phyloP scores from a whole-genome alignment of 352 stramenopile species.

The Pythium pyrilobum region DNA sequence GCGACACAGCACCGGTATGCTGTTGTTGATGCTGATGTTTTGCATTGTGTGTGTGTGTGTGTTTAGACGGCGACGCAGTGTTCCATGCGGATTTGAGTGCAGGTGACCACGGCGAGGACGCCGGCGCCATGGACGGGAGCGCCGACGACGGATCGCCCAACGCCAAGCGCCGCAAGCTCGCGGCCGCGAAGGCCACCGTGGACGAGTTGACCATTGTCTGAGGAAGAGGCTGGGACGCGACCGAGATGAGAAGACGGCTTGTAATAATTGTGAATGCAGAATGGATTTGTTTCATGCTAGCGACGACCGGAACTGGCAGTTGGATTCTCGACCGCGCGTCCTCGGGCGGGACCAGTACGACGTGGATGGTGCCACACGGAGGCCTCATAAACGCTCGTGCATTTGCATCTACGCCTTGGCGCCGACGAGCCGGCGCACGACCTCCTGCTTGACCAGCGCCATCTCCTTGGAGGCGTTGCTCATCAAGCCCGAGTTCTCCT shows the following conservation, averaged over 20 bases:
- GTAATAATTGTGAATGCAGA: background rate
- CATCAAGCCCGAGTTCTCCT: conserved; percentile 95
- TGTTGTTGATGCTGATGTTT: background rate
- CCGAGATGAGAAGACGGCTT: conserved; percentile 2
- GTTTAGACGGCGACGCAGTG: conserved; percentile 17
- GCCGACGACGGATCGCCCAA: conserved; percentile 8
- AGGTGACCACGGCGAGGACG: conserved; percentile 1
- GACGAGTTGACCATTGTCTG: conserved; percentile 3
- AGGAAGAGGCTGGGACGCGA: too few species aligned
- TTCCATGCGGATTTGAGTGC: conserved; percentile 11
- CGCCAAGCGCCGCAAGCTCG: conserved; percentile 16
- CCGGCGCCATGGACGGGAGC: background rate
- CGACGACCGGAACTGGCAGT: too few species aligned
- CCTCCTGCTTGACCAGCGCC: conserved; percentile 57
- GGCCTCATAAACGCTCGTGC: too few species aligned
- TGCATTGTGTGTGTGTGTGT: background rate
- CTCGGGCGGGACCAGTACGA: too few species aligned
- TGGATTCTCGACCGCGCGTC: too few species aligned
- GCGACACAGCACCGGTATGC: too few species aligned
- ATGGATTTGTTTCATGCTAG: conserved; percentile 8
- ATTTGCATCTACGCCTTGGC: conserved; percentile 12
- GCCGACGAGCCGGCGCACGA: conserved; percentile 43
- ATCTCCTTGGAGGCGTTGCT: conserved; percentile 77
- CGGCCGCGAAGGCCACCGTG: background rate
- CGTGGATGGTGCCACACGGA: too few species aligned